phyloP scores from a whole-genome alignment of 148 eudicot species.

The Vaccinium corymbosum region DNA sequence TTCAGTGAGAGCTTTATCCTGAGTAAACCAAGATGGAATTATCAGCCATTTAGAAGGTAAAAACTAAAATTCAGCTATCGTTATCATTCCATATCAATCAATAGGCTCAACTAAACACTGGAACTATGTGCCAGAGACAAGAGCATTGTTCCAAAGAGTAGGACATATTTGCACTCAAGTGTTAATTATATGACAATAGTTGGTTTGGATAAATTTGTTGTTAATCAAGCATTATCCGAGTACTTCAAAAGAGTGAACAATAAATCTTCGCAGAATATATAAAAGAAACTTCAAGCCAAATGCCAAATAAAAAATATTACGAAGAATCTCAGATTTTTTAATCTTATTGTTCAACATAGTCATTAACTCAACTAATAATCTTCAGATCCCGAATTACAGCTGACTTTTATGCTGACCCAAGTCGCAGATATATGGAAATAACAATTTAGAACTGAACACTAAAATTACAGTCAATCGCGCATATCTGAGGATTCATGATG shows the following conservation, averaged over 20 bases:
- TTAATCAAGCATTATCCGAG: not conserved
- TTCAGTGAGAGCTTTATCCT: conserved; percentile 66
- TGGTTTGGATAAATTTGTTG: not conserved
- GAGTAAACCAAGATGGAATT: conserved; percentile 8
- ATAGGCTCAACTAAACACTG: not conserved
- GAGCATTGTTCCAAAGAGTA: not conserved
- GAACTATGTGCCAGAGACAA: not conserved
- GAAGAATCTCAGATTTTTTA: not conserved
- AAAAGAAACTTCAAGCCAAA: not conserved
- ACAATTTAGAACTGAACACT: not conserved
- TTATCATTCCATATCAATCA: not conserved
- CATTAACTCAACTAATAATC: not conserved
- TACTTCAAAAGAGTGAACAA: not conserved
- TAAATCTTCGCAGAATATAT: not conserved
- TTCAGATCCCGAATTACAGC: not conserved
- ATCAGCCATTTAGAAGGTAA: not conserved
- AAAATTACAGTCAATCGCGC: not conserved
- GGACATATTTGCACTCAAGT: not conserved
- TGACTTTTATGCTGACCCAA: not conserved
- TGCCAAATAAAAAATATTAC: not conserved
- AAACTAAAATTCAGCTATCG: not conserved
- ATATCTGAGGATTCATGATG: not conserved
- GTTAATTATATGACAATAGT: not conserved
- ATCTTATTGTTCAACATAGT: not conserved
- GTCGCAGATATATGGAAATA: not conserved